Conservation (phyloP, 352 stramenopile genomes). For the Globisporangium lucens region DNA sequence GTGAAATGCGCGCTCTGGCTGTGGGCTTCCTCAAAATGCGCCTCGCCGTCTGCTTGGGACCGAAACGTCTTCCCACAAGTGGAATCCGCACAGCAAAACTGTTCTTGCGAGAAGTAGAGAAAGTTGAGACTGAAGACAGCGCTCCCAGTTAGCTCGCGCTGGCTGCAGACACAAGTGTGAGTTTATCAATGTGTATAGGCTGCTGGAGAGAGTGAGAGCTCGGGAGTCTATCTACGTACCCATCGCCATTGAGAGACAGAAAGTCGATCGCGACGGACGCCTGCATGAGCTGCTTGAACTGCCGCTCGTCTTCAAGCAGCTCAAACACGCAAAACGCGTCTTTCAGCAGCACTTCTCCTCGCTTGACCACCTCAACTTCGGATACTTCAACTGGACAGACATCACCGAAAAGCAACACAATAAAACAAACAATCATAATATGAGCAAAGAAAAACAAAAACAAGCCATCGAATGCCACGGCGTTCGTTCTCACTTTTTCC, state of each 20-base stretch:
- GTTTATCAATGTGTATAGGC: no score
- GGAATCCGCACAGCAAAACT: conserved; percentile 35
- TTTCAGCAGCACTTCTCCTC: conserved; percentile 28
- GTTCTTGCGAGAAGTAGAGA: conserved; percentile 59
- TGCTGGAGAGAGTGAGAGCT: no score
- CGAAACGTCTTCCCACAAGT: conserved; percentile 36
- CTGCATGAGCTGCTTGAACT: conserved; percentile 52
- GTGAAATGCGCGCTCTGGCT: neutral
- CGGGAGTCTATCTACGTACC: neutral
- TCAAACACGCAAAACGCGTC: conserved; percentile 52
- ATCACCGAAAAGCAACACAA: neutral
- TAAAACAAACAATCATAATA: neutral
- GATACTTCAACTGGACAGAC: conserved; percentile 34
- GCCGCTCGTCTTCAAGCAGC: conserved; percentile 24
- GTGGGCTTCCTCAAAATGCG: conserved; percentile 43
- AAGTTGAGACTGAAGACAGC: conserved; percentile 75
- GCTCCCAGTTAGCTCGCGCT: conserved; percentile 22
- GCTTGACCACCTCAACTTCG: conserved; percentile 31
- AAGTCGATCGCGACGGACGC: conserved; percentile 40
- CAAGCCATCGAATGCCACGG: neutral
- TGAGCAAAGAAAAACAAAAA: neutral
- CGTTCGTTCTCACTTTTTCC: conserved; percentile 25
- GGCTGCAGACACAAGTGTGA: neutral
- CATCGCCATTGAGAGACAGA: neutral
- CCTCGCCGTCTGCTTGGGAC: conserved; percentile 22